Conservation (phyloP, 768 basidiomycete genomes). For the Amanita brunnescens region DNA sequence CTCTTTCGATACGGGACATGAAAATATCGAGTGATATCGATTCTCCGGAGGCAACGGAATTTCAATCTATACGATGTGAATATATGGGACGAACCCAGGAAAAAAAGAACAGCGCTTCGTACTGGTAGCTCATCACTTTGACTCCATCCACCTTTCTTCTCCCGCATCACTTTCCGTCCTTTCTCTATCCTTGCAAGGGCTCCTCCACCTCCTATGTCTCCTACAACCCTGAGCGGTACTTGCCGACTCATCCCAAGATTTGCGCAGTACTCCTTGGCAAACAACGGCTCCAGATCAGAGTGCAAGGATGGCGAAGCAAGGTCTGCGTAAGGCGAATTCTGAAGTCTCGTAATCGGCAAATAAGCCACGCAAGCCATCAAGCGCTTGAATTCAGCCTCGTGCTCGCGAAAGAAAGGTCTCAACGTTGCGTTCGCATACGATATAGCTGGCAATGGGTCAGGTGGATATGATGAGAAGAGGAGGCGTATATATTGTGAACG, state of each 20-base stretch:
- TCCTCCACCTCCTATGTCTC: constrained; percentile 88
- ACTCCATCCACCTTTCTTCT: constrained; percentile 89
- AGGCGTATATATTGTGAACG: constrained; percentile 84
- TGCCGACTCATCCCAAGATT: constrained; percentile 84
- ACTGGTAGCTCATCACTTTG: constrained; percentile 87
- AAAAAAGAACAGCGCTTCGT: constrained; percentile 12
- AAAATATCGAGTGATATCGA: constrained; percentile 94
- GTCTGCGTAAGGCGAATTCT: constrained; percentile 66
- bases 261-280: constrained; percentile 85
- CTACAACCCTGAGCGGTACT: constrained; percentile 79
- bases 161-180: constrained; percentile 87
- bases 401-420: constrained; percentile 51
- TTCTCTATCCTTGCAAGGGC: constrained; percentile 91
- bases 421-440: constrained; percentile 66
- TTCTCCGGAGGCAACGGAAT: constrained; percentile 81
- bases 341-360: constrained; percentile 58
- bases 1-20: constrained; percentile 97
- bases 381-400: constrained; percentile 56
- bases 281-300: constrained; percentile 70
- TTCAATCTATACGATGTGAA: constrained; percentile 60
- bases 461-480: constrained; percentile 53
- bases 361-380: constrained; percentile 64
- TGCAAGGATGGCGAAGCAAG: constrained; percentile 66
- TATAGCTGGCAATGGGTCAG: constrained; percentile 52
- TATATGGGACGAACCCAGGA: neutral